phyloP scores from a whole-genome alignment of 495 filamentous ascomycete genomes.

The Neohortaea acidophila region DNA sequence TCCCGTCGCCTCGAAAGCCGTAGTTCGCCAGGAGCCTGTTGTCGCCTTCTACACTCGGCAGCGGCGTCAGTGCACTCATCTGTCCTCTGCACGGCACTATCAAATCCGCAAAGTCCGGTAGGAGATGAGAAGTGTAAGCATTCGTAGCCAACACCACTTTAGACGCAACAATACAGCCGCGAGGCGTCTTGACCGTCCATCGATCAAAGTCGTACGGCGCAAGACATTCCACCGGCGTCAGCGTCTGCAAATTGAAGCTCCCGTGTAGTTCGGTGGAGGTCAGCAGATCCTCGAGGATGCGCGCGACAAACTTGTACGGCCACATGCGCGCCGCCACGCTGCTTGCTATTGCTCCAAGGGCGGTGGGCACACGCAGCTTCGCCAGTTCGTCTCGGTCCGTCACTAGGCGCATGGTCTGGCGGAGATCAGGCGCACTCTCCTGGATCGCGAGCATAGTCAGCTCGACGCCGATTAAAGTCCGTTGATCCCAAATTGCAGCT shows the following conservation, averaged over 20 bases:
- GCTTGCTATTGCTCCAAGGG: slow-evolving; percentile 30
- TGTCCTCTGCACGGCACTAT: slow-evolving; percentile 65
- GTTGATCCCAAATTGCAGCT: slow-evolving; percentile 37
- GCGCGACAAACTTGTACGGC: slow-evolving; percentile 69
- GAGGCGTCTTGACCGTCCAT: slow-evolving; percentile 45
- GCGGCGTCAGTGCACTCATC: slow-evolving; percentile 52
- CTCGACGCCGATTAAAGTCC: slow-evolving; percentile 33
- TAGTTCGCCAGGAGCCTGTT: slow-evolving; percentile 36
- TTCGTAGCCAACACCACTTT: slow-evolving; percentile 67
- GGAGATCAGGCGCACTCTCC: slow-evolving; percentile 38
- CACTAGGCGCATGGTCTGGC: slow-evolving; percentile 22
- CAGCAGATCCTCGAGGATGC: slow-evolving; percentile 44
- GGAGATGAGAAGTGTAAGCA: slow-evolving; percentile 55
- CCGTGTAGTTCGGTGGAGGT: slow-evolving; percentile 15
- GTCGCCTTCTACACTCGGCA: slow-evolving; percentile 23
- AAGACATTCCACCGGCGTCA: slow-evolving; percentile 46
- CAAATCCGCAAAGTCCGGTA: slow-evolving; percentile 51
- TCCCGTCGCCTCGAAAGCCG: slow-evolving; percentile 39
- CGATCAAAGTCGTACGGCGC: slow-evolving; percentile 10
- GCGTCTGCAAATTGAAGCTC: slow-evolving; percentile 56
- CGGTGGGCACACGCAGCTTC: slow-evolving; percentile 30
- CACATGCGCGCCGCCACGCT: slow-evolving; percentile 40
- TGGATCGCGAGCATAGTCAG: slow-evolving; percentile 30
- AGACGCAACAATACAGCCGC: slow-evolving; percentile 42
- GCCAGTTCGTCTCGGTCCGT: slow-evolving; percentile 21